Base-by-base conservation (phyloP, 2,329 filamentous ascomycete genomes). In the Cordyceps cicadae region DNA sequence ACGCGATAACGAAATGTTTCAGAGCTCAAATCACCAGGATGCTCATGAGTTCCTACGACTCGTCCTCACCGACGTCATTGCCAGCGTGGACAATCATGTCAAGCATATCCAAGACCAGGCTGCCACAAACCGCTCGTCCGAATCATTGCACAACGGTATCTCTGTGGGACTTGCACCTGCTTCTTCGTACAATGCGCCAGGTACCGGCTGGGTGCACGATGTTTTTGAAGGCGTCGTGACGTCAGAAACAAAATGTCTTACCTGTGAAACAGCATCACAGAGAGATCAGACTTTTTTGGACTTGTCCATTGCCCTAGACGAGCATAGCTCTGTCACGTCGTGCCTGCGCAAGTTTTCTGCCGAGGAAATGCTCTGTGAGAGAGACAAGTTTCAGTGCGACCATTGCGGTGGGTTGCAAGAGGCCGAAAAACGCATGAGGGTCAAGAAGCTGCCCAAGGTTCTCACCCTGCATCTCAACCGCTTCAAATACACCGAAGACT, bases 371-470 rank as follows among this genome's bases (percentile, higher is more conserved):
- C 82, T 99, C 62, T 97, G 94, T 70, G 94, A 99, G 76, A 84
- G 92, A 63, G 97, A 99, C 78, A 99, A 99, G 71, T 99, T 99
- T 66, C 93, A 99, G 71, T 99, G 94, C 75, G 94, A 99, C 72
- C 92, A 92, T 68, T 99, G 94, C 67, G 94, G 94, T 58, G 94
- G 94, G 3, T 78, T 99, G 60, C 94, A 99, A 74, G 94, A 99
- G 75, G 94, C 94, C 0, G 94, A 99, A 74, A 99, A 97, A 79
- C 85, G 94, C 65, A 99, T 99, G 94, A 99, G 97, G 79, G 93
- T 99, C 67, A 97, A 99, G 78, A 85, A 90, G 58, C 77, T 97
- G 70, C 94, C 94, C 4, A 92, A 90, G 70, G 91, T 99, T 62
- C 76, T 99, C 64, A 92, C 94, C 5, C 77, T 99, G 62, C 94